These are phyloP conservation scores for Eutrema yunnanense DNA, from an alignment of 345 rosid genomes.

Conservation along the genomic window DNA sequence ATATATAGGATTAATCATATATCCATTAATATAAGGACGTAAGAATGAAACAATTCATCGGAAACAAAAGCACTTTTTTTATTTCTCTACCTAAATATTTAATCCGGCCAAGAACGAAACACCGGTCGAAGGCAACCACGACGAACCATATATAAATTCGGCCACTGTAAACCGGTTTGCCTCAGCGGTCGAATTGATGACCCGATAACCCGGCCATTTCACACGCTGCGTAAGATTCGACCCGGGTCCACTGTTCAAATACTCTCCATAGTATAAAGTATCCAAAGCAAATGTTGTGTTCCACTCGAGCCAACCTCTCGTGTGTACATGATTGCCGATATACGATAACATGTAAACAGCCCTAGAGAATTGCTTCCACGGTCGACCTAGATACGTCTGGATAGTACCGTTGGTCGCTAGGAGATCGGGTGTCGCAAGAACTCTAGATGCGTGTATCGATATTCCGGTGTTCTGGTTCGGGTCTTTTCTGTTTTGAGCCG, in stretches of 20 bases:
- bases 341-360: constrained; percentile 63
- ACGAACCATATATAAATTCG: constrained; percentile 78
- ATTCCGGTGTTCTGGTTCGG: constrained; percentile 96
- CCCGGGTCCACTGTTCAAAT: constrained; percentile 84
- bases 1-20: constrained; percentile 18
- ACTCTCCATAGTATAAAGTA: constrained; percentile 86
- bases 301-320: constrained; percentile 97
- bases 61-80: constrained; percentile 9
- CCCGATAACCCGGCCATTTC: constrained; percentile 76
- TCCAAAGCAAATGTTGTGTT: constrained; percentile 67
- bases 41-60: constrained; percentile 33
- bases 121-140: constrained; percentile 98
- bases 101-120: constrained; percentile 90
- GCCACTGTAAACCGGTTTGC: constrained; percentile 78
- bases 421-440: constrained; percentile 59
- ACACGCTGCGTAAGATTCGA: constrained; percentile 61
- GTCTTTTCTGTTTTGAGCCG: constrained; percentile 95
- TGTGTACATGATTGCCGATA: constrained; percentile 75
- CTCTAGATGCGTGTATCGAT: constrained; percentile 77
- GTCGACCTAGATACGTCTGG: constrained; percentile 80
- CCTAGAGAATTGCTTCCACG: constrained; percentile 86
- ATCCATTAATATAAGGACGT: constrained; percentile 24
- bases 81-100: constrained; percentile 33
- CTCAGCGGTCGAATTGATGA: constrained; percentile 58
- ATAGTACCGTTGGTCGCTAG: constrained; percentile 37